Conservation (phyloP, 2,329 filamentous ascomycete species). For the Pleoardoris graminearum region DNA sequence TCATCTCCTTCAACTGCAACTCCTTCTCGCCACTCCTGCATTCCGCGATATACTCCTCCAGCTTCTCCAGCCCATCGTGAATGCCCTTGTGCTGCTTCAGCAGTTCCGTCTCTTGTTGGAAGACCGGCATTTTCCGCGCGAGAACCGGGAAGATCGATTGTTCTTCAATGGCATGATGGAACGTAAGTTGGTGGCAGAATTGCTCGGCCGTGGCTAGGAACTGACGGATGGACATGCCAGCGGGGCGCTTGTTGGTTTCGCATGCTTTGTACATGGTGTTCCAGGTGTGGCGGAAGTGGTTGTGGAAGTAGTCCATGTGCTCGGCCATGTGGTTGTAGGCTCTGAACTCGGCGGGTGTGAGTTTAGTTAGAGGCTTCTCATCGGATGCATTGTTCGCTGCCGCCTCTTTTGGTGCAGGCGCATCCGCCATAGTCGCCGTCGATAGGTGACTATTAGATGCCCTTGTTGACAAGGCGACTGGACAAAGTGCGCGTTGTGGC, state of each 20-base stretch:
- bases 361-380: slow-evolving; percentile 58
- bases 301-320: slow-evolving; percentile 69
- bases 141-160: slow-evolving; percentile 77
- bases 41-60: slow-evolving; percentile 66
- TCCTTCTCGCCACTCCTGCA: slow-evolving; percentile 67
- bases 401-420: not conserved
- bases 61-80: slow-evolving; percentile 71
- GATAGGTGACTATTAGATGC: not conserved
- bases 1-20: slow-evolving; percentile 58
- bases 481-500: not conserved
- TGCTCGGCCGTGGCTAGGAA: slow-evolving; percentile 70
- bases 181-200: slow-evolving; percentile 70
- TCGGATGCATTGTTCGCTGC: not conserved
- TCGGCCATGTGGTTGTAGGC: slow-evolving; percentile 74
- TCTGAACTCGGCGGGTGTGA: slow-evolving; percentile 68
- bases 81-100: slow-evolving; percentile 77
- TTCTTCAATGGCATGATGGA: slow-evolving; percentile 86
- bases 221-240: slow-evolving; percentile 66
- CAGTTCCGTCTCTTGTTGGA: slow-evolving; percentile 66
- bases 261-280: slow-evolving; percentile 70
- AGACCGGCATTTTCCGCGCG: slow-evolving; percentile 77
- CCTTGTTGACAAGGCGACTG: not conserved
- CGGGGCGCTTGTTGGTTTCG: slow-evolving; percentile 60
- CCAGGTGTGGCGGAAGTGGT: slow-evolving; percentile 60
- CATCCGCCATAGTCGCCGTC: not conserved